A percentile compares a stretch with the other conserved stretches of the same genome.
Conservation (phyloP, 805 yeast species). For the Candida vaughaniae region DNA sequence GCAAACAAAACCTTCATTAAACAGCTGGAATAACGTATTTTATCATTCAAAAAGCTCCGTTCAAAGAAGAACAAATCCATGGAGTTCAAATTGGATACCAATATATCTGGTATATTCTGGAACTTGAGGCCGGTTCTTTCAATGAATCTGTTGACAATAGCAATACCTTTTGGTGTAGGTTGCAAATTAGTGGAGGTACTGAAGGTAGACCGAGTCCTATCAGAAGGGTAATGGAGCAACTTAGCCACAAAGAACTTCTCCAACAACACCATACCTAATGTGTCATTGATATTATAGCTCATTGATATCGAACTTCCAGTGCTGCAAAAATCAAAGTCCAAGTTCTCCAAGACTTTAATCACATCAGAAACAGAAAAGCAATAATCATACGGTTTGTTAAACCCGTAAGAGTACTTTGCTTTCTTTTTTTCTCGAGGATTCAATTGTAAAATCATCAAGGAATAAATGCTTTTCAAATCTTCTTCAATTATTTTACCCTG, state of each 20-base stretch:
- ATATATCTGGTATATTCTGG: slow-evolving; percentile 40
- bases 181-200: slow-evolving; percentile 48
- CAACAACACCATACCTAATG: slow-evolving; percentile 48
- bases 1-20: slow-evolving; percentile 65
- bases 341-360: slow-evolving; percentile 45
- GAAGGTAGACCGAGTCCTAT: slow-evolving; percentile 57
- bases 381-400: slow-evolving; percentile 52
- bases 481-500: slow-evolving; percentile 51
- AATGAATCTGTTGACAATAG: slow-evolving; percentile 62
- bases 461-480: slow-evolving; percentile 61
- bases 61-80: slow-evolving; percentile 71
- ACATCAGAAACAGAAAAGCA: slow-evolving; percentile 57
- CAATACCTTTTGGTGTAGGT: slow-evolving; percentile 90
- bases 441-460: slow-evolving; percentile 46
- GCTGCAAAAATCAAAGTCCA: slow-evolving; percentile 49
- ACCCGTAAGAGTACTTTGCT: neutral
- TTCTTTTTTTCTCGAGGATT: slow-evolving; percentile 17
- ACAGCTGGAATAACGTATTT: slow-evolving; percentile 58
- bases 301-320: slow-evolving; percentile 52
- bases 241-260: slow-evolving; percentile 57
- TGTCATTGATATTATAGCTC: slow-evolving; percentile 52
- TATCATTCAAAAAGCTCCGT: slow-evolving; percentile 57
- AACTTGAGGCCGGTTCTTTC: slow-evolving; percentile 51
- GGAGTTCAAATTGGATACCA: slow-evolving; percentile 61
- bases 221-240: slow-evolving; percentile 71